Evolutionary conservation across 768 basidiomycete species (phyloP), one percentile per base, ranked within the genome.

Genomic region (Leccinum imitatum): DNA sequence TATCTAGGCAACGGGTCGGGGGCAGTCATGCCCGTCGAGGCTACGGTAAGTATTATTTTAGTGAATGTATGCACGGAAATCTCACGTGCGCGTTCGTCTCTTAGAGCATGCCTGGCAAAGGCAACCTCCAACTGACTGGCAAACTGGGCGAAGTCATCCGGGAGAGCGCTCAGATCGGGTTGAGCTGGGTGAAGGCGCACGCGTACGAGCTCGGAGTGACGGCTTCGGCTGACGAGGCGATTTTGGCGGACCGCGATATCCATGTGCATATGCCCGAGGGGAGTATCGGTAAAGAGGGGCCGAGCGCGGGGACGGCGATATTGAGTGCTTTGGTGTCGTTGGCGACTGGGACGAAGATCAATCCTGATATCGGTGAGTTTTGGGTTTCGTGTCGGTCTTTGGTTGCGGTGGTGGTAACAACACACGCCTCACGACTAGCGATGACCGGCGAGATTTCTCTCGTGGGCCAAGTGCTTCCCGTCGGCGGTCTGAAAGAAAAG

Each of bases 401-500:
- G 41, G n/a, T 44, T 44, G n/a, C 41, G 5, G 41, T 19, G 2
- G n/a, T 44, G 41, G 41, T 44, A 44, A 10, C n/a, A 44, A 44
- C 41, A 4, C n/a, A n/a, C 3, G 6, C 41, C 8, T n/a, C n/a
- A n/a, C 48, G 5, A 8, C 31, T 21, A 94, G 95, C 97, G 6
- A 95, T 98, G 94, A 98, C 97, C 0, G 97, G 97, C 15, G 97
- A 99, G 75, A 94, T 99, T 58, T 94, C 95, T 2, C 86, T 99
- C 15, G 89, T 95, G 0, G 97, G 97, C 0, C 94, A 97, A 74
- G 96, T 99, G 9, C 82, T 97, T 1, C 93, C 96, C 3, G 96
- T 99, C 10, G 96, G 96, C 8, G 96, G 96, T 0, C 76, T 98
- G 63, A 98, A 97, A 78, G 92, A 93, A 78, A 95, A 97, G 80